Percentiles rank a stretch among this genome's conserved stretches.
Evolutionary conservation across 495 filamentous ascomycete species (phyloP).

Genomic region (Aspergillus baeticus): DNA sequence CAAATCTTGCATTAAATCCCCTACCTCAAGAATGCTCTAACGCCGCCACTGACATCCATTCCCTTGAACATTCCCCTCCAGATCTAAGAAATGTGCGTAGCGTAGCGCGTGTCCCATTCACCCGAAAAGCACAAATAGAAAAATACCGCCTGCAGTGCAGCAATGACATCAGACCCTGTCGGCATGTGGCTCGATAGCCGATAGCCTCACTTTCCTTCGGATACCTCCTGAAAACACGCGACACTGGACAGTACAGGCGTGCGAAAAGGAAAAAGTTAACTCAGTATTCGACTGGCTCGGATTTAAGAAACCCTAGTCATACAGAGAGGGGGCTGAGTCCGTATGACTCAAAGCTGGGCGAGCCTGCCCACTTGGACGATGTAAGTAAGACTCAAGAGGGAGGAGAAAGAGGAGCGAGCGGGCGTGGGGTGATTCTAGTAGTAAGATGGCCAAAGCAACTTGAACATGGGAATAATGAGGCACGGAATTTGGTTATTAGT

Average conservation of each 20-base stretch:
- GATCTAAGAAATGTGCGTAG: too few species aligned
- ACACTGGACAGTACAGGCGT: not conserved
- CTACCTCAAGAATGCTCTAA: too few species aligned
- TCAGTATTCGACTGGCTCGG: too few species aligned
- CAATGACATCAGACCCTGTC: not conserved
- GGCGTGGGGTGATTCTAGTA: not conserved
- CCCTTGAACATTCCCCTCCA: too few species aligned
- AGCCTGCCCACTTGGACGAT: too few species aligned
- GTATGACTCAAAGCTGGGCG: not conserved
- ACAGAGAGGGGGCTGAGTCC: not conserved
- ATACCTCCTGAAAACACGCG: not conserved
- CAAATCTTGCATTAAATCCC: too few species aligned
- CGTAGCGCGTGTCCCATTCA: too few species aligned
- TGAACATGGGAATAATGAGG: not conserved
- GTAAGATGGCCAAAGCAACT: not conserved
- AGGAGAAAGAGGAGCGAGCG: not conserved
- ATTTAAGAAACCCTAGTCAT: not conserved
- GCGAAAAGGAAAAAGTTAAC: too few species aligned
- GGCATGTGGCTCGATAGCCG: not conserved
- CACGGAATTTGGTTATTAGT: not conserved
- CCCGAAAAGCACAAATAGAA: too few species aligned
- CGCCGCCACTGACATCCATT: too few species aligned
- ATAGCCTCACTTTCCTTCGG: not conserved
- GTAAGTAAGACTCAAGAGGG: not conserved
- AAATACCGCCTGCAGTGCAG: too few species aligned